phyloP scores from a whole-genome alignment of 2,329 filamentous ascomycete genomes.

The Chrysosphaeria jannelii region DNA sequence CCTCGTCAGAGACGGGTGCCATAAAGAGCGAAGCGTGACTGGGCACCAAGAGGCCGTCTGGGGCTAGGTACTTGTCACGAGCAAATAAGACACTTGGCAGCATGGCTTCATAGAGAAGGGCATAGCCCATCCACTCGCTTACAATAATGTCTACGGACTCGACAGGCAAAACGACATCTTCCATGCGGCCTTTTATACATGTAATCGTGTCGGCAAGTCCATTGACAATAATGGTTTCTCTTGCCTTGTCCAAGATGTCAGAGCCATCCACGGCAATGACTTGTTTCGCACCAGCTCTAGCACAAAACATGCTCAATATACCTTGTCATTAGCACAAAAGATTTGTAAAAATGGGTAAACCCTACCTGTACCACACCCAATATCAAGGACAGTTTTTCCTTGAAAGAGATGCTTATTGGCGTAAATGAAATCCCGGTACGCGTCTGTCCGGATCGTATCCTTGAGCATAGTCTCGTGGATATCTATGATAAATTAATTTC shows the following conservation, averaged over 20 bases:
- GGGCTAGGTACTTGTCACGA: constrained; percentile 56
- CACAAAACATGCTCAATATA: constrained; percentile 84
- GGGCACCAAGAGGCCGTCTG: constrained; percentile 58
- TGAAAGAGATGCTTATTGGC: constrained; percentile 66
- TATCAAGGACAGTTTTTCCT: constrained; percentile 66
- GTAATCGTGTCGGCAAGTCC: constrained; percentile 43
- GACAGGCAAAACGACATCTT: constrained; percentile 55
- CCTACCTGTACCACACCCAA: constrained; percentile 59
- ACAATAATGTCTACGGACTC: constrained; percentile 76
- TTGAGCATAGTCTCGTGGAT: constrained; percentile 95
- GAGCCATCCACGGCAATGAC: constrained; percentile 86
- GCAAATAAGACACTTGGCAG: constrained; percentile 75
- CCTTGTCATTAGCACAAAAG: too few species aligned
- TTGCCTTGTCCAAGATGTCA: constrained; percentile 62
- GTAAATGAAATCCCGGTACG: constrained; percentile 88
- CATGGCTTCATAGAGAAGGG: constrained; percentile 83
- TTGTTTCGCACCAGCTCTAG: constrained; percentile 56
- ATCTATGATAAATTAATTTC: constrained; percentile 14
- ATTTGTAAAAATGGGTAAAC: too few species aligned
- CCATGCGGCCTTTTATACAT: constrained; percentile 58
- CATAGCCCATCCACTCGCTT: constrained; percentile 96
- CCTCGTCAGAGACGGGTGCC: constrained; percentile 48
- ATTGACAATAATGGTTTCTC: constrained; percentile 61
- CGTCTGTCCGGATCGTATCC: constrained; percentile 61
- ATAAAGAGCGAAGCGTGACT: constrained; percentile 61